Percentiles rank a stretch among this genome's conserved stretches.
phyloP scores from a whole-genome alignment of 2,329 filamentous ascomycete species.

The Aureobasidium lini region DNA sequence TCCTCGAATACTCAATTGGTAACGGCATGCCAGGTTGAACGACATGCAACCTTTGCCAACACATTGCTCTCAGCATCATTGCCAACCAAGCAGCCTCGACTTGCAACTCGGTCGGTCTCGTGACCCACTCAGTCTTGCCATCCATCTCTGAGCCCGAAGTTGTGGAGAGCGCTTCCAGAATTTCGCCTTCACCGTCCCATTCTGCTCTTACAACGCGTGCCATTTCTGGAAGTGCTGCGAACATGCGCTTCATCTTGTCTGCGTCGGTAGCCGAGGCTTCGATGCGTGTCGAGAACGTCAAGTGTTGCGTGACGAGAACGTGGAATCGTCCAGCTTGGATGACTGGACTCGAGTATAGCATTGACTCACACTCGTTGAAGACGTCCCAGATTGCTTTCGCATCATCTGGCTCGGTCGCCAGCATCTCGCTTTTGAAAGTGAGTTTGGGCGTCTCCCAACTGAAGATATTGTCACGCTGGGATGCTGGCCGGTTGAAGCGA shows the following conservation, averaged over 20 bases:
- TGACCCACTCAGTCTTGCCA: neutral
- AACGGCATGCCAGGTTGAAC: constrained; percentile 3
- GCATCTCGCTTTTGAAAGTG: neutral
- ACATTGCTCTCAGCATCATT: constrained; percentile 11
- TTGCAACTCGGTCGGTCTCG: neutral
- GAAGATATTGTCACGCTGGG: neutral
- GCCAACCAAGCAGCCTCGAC: constrained; percentile 11
- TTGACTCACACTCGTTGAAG: constrained; percentile 1
- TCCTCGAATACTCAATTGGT: constrained; percentile 2
- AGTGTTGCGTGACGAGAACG: neutral
- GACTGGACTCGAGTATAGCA: neutral
- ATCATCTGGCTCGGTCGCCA: neutral
- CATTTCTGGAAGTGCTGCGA: constrained; percentile 1
- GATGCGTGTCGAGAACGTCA: neutral
- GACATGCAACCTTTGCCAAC: constrained; percentile 10
- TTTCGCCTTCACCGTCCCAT: neutral
- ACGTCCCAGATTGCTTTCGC: neutral
- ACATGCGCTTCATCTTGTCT: constrained; percentile 10
- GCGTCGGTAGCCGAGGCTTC: neutral
- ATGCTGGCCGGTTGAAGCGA: neutral
- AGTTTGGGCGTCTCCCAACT: neutral
- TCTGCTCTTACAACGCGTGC: neutral
- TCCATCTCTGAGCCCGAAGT: neutral
- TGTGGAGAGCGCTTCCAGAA: neutral
- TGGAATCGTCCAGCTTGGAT: constrained; percentile 4